Evolutionary conservation across 768 basidiomycete species (phyloP).

Genomic region (Phlebiopsis gigantea): DNA sequence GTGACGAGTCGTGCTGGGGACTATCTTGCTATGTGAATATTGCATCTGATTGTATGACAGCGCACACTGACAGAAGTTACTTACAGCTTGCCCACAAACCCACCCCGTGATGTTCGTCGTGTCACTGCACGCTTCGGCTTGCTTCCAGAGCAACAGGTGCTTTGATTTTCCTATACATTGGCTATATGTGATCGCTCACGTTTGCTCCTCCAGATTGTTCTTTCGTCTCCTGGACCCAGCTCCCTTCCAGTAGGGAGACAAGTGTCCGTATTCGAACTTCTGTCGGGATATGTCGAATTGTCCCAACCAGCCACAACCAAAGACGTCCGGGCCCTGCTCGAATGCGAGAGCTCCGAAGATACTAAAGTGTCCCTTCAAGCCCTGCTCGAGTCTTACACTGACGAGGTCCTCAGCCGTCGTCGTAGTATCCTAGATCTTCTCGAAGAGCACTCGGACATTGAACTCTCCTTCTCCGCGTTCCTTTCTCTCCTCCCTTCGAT

Average conservation of each 20-base stretch:
- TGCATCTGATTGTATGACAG: not conserved
- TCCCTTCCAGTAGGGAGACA: conserved; percentile 36
- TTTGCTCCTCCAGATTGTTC: conserved; percentile 25
- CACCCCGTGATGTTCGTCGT: conserved; percentile 32
- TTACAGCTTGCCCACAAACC: conserved; percentile 36
- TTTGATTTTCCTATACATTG: not conserved
- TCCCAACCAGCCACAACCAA: conserved; percentile 41
- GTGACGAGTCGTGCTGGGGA: conserved; percentile 39
- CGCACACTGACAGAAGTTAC: not conserved
- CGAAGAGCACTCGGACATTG: conserved; percentile 32
- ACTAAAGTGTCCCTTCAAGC: conserved; percentile 27
- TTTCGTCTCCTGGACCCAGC: conserved; percentile 33
- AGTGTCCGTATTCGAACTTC: conserved; percentile 31
- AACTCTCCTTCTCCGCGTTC: conserved; percentile 33
- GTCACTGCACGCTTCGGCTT: conserved; percentile 33
- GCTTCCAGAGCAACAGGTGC: conserved; percentile 35
- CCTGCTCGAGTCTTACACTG: conserved; percentile 28
- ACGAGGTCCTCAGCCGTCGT: conserved; percentile 30
- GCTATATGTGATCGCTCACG: not conserved
- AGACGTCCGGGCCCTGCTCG: conserved; percentile 31
- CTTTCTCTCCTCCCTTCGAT: conserved; percentile 40
- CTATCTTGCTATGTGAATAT: conserved; percentile 39
- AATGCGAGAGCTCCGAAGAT: conserved; percentile 20
- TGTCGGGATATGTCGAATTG: conserved; percentile 43
- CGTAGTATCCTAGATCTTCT: conserved; percentile 39